Conservation (phyloP, 129 eudicot species). For the Tagetes patula region DNA sequence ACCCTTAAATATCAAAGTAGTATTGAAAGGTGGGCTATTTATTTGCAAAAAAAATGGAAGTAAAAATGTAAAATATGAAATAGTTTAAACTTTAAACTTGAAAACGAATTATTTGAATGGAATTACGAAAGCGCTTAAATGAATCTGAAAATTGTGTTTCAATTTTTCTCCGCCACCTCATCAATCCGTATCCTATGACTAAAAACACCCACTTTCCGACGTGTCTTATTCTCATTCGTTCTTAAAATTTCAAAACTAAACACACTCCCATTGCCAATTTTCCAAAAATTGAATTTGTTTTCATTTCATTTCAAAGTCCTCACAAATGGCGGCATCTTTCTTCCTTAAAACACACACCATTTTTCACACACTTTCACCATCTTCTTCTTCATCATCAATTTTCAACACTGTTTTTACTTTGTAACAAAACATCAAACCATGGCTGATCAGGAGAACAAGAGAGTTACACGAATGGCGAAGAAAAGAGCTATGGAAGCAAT, state of each 20-base stretch:
- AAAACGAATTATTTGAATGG: slow-evolving; percentile 22
- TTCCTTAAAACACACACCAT: slow-evolving; percentile 20
- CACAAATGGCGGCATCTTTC: slow-evolving; percentile 31
- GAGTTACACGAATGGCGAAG: slow-evolving; percentile 62
- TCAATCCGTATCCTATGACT: slow-evolving; percentile 20
- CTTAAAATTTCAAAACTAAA: neutral
- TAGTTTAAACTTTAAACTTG: neutral
- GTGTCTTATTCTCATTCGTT: slow-evolving; percentile 10
- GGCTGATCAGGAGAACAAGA: slow-evolving; percentile 59
- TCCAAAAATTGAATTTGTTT: slow-evolving; percentile 25
- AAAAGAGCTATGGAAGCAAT: slow-evolving; percentile 56
- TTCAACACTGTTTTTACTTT: neutral
- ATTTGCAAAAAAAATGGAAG: no score
- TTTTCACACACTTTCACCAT: slow-evolving; percentile 23
- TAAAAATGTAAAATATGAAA: no score
- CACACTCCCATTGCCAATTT: neutral
- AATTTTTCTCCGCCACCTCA: slow-evolving; percentile 22
- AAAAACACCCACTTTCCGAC: neutral
- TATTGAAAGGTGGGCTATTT: no score
- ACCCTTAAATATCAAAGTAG: no score
- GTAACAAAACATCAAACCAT: slow-evolving; percentile 6
- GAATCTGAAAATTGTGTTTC: slow-evolving; percentile 15
- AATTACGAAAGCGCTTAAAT: slow-evolving; percentile 16
- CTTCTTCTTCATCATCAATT: neutral
- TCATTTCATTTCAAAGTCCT: slow-evolving; percentile 16